Evolutionary conservation across 257 asterid species (phyloP), one percentile per base, ranked within the genome.

Genomic region (Nyctanthes arbortristis): DNA sequence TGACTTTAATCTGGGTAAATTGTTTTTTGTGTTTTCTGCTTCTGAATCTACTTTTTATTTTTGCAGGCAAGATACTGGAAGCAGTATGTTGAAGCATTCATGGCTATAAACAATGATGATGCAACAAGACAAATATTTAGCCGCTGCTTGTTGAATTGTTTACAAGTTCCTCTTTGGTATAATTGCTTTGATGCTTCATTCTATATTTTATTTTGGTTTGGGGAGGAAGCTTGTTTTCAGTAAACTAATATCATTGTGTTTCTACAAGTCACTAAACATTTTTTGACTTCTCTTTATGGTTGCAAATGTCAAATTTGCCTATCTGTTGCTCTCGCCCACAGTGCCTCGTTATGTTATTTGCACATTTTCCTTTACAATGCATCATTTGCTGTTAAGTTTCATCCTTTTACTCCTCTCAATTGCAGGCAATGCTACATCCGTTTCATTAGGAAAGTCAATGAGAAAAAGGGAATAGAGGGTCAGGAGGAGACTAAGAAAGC

Each of bases 401-500:
- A 35, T 61, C 24, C 34, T 58, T 40, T 49, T 61, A 55, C 31
- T 62, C 28, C 63, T 20, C 65, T 69, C 34, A 56, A 68, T 66
- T 81, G 77, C 84, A 94, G 99, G 99, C 92, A 96, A 65, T 89
- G 97, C 80, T 94, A 94, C 81, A 94, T 94, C 69, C 95, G 91
- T 43, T 94, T 89, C 79, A 88, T 94, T 67, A 84, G 95, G 77
- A 94, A 89, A 73, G 84, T 89, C 66, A 87, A 94, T 69, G 99
- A 89, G 60, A 91, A 82, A 79, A 91, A 82, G 83, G 97, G 97
- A 71, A 65, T 80, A 40, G 97, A 94, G 75, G 93, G 97, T 35
- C 97, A 86, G 73, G 96, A 89, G 77, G 99, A 94, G 88, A 91
- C 97, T 18, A 89, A 86, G 67, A 94, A 88, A 75, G 97, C 99